Evolutionary conservation across 2,329 filamentous ascomycete species (phyloP).

Genomic region (Fusarium vanettenii): DNA sequence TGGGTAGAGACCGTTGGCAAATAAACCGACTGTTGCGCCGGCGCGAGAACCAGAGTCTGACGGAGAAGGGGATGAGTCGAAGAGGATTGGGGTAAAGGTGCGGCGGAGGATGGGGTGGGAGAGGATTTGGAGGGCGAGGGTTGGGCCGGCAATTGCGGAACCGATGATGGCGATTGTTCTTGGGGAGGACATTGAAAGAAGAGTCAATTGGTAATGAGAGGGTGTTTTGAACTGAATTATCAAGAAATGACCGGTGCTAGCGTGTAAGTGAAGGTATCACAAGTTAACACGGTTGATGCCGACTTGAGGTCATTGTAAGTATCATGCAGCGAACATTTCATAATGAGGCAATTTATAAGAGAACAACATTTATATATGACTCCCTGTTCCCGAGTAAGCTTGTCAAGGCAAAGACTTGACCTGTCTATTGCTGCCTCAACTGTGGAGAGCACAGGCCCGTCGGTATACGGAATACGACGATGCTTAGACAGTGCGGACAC

Average conservation of each 20-base stretch:
- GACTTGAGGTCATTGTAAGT: not conserved
- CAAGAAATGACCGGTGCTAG: not conserved
- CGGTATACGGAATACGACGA: not conserved
- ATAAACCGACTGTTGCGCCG: conserved; percentile 39
- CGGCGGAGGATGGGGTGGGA: conserved; percentile 24
- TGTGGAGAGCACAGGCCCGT: not conserved
- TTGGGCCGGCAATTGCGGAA: conserved; percentile 32
- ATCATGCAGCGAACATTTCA: not conserved
- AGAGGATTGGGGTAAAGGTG: conserved; percentile 25
- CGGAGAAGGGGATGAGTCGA: conserved; percentile 27
- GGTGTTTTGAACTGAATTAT: not conserved
- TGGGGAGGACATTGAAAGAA: not conserved
- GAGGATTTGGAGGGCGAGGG: conserved; percentile 33
- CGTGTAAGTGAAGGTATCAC: not conserved
- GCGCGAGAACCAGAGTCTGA: conserved; percentile 26
- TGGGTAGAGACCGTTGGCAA: conserved; percentile 38
- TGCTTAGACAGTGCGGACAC: conserved; percentile 8
- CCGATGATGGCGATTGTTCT: conserved; percentile 34
- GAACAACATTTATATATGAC: not conserved
- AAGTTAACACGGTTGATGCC: not conserved
- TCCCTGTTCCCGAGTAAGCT: not conserved
- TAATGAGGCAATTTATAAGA: not conserved
- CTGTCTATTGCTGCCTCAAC: not conserved
- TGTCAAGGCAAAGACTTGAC: not conserved
- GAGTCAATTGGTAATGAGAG: not conserved